Evolutionary conservation across 2,329 filamentous ascomycete genomes (phyloP).

Genomic region (Acrocalymma vagum): DNA sequence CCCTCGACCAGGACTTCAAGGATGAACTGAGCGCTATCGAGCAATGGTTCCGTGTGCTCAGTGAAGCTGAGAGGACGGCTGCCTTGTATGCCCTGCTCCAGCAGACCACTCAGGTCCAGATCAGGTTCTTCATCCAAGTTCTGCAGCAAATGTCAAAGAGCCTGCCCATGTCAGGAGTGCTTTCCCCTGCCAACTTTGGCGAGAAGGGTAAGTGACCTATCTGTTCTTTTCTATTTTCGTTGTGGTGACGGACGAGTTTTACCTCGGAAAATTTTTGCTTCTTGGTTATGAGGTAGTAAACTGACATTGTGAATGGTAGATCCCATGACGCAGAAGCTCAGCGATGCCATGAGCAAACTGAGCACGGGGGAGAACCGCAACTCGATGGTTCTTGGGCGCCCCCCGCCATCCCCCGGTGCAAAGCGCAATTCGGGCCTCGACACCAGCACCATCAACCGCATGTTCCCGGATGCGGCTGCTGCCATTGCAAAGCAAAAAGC

Average conservation of each 20-base stretch:
- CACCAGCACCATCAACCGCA: constrained; percentile 91
- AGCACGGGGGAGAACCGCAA: constrained; percentile 87
- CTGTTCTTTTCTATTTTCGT: not conserved
- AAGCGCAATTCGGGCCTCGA: constrained; percentile 97
- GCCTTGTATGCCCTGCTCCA: constrained; percentile 94
- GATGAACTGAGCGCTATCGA: constrained; percentile 98
- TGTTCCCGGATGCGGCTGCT: constrained; percentile 98
- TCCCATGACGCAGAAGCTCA: constrained; percentile 95
- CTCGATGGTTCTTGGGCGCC: constrained; percentile 76
- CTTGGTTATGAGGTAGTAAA: not conserved
- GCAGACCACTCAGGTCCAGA: constrained; percentile 98
- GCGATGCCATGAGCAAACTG: constrained; percentile 95
- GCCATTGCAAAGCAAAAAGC: constrained; percentile 99
- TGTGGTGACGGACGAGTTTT: too few relatives aligned
- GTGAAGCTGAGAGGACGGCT: constrained; percentile 94
- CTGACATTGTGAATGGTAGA: constrained; percentile 68
- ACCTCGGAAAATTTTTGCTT: too few relatives aligned
- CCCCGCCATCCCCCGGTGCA: constrained; percentile 74
- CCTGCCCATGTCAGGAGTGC: constrained; percentile 93
- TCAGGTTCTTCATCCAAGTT: constrained; percentile 98
- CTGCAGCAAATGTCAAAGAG: constrained; percentile 99
- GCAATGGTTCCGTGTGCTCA: constrained; percentile 98
- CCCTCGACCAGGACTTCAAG: constrained; percentile 99
- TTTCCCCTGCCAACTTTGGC: constrained; percentile 91
- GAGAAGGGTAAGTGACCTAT: constrained; percentile 77